These are phyloP conservation scores for Arxiozyma heterogenica DNA, from an alignment of 1,139 yeast genomes.

Conservation along the genomic window DNA sequence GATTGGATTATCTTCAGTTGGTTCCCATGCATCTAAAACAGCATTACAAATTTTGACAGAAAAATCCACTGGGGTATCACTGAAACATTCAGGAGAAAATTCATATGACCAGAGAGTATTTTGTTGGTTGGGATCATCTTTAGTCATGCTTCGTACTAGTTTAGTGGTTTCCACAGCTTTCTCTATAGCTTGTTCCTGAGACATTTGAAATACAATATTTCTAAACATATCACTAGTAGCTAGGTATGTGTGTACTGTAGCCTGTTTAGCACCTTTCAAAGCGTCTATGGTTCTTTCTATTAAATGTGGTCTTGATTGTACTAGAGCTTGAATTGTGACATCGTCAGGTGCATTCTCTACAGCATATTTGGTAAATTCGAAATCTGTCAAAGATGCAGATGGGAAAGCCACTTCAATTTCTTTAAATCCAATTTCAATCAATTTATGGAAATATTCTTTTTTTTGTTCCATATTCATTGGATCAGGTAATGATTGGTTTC, in stretches of 20 bases:
- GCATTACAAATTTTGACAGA: constrained; percentile 87
- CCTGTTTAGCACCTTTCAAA: constrained; percentile 78
- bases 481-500: constrained; percentile 94
- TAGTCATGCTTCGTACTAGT: constrained; percentile 72
- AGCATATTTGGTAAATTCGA: constrained; percentile 89
- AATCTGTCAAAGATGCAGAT: constrained; percentile 90
- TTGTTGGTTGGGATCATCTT: constrained; percentile 68
- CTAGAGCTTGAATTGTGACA: constrained; percentile 82
- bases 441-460: constrained; percentile 75
- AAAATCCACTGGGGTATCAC: constrained; percentile 79
- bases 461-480: constrained; percentile 91
- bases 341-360: constrained; percentile 90
- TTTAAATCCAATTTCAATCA: constrained; percentile 86
- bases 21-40: constrained; percentile 91
- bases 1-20: constrained; percentile 71
- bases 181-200: constrained; percentile 66
- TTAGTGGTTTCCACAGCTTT: constrained; percentile 79
- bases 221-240: constrained; percentile 91
- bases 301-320: constrained; percentile 87
- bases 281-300: constrained; percentile 85
- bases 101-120: constrained; percentile 83
- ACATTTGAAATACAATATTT: constrained; percentile 81
- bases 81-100: constrained; percentile 91
- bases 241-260: constrained; percentile 82
- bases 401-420: constrained; percentile 97